Base-by-base conservation (phyloP, 306 rosid genomes). In the Mimosa bimucronata region DNA sequence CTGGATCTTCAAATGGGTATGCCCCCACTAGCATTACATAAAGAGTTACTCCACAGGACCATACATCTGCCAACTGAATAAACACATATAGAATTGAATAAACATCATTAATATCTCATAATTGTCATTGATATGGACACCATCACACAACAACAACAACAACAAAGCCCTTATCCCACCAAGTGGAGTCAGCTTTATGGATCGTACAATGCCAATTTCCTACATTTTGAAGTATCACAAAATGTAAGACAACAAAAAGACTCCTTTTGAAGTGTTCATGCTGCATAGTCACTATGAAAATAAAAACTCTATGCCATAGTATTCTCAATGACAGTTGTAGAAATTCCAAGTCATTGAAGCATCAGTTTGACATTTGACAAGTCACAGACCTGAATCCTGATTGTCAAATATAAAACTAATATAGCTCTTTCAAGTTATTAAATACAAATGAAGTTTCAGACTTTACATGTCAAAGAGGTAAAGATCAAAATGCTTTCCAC, bases 21-120 rank as follows among this genome's bases (percentile, higher is more conserved):
- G 95, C 97, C 76, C 97, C 97, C 76, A 90, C 97, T 85, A 92
- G 88, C 97, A 92, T 92, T 62, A 92, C 97, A 86, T 92, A 92
- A 46, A 92, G 93, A 68, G 97, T 92, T 69, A 89, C 97, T 75
- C 97, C 97, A 84, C 97, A 90, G 18, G 97, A 92, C 97, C 97
- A 92, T 60, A 92, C 97, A 88, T 92, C 97, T 23, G 97, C 97
- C 83, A 90, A 71, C 97, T 92, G 85, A 86, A 68, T 46, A 71
- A 29, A 38, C 41, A 69, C 74, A 86, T 67, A 74, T 50, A 62
- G 28, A 66, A 74, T 37, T 55, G 7, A 57, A 72, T 37, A 83
- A 83, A 65, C 77, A 13, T 18, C 53, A 30, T 68, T 34, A 55
- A 41, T 28, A 23, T 25, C 74, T 23, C 26, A 41, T 8, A 69